phyloP scores from a whole-genome alignment of 164 flowering plant species.

The Houttuynia cordata region DNA sequence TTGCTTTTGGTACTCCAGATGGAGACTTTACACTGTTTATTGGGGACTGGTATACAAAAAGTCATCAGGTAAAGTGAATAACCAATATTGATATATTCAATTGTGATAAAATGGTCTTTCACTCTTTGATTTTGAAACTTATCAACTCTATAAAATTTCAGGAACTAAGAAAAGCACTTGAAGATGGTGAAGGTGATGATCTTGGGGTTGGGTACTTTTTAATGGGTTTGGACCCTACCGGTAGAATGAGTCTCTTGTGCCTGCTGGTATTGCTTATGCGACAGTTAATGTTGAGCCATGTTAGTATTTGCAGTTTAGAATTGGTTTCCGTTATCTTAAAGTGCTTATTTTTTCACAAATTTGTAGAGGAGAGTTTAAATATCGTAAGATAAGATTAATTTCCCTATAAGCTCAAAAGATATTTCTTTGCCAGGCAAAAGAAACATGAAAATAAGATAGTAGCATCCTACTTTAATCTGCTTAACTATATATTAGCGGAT shows the following conservation, averaged over 20 bases:
- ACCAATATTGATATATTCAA: neutral
- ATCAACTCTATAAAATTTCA: too few species aligned
- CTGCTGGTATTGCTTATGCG: slow-evolving; percentile 42
- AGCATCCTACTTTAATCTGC: too few species aligned
- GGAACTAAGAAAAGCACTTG: slow-evolving; percentile 55
- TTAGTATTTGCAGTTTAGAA: slow-evolving; percentile 8
- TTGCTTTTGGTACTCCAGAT: slow-evolving; percentile 79
- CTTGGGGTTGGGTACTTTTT: slow-evolving; percentile 62
- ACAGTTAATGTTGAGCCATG: slow-evolving; percentile 95
- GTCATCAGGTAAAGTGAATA: slow-evolving; percentile 53
- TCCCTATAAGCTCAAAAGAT: too few species aligned
- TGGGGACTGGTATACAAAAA: slow-evolving; percentile 75
- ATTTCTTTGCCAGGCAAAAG: too few species aligned
- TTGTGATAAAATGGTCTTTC: slow-evolving; percentile 17
- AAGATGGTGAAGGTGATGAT: slow-evolving; percentile 40
- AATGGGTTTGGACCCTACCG: slow-evolving; percentile 77
- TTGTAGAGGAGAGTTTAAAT: too few species aligned
- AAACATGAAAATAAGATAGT: too few species aligned
- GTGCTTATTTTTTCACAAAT: slow-evolving; percentile 11
- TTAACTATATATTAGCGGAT: too few species aligned
- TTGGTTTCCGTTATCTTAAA: too few species aligned
- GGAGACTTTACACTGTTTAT: slow-evolving; percentile 79
- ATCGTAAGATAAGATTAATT: too few species aligned
- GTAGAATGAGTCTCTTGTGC: slow-evolving; percentile 44
- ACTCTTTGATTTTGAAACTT: too few species aligned